Conservation (phyloP, 2,329 filamentous ascomycete genomes). For the Tympanopsis confertula region DNA sequence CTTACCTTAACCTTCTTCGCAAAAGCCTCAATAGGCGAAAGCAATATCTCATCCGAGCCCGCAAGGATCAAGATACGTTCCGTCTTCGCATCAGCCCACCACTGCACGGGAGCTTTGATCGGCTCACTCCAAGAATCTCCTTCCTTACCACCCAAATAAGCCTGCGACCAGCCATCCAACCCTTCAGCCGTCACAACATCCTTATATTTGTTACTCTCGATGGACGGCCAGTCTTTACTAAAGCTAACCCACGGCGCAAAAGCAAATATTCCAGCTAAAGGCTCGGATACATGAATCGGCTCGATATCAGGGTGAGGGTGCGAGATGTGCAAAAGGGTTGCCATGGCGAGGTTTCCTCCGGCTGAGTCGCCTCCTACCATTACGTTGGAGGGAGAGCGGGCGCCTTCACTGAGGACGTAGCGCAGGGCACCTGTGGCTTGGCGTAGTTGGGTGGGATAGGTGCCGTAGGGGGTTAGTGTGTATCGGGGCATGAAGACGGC, state of each 20-base stretch:
- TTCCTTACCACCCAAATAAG: not conserved
- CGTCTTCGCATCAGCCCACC: not conserved
- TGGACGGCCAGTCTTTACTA: not conserved
- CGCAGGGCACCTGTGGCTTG: constrained; percentile 25
- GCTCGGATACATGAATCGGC: not conserved
- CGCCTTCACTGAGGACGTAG: constrained; percentile 19
- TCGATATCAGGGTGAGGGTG: constrained; percentile 1
- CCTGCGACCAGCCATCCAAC: not conserved
- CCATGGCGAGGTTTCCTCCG: constrained; percentile 25
- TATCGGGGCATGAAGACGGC: not conserved
- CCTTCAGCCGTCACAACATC: not conserved
- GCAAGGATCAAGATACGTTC: not conserved
- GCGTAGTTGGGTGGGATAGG: constrained; percentile 27
- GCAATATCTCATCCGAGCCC: not conserved
- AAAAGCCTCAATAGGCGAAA: not conserved
- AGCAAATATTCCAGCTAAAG: not conserved
- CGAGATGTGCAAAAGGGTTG: constrained; percentile 23
- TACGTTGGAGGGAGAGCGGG: constrained; percentile 18
- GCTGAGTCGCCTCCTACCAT: constrained; percentile 29
- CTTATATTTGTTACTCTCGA: not conserved
- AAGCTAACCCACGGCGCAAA: not conserved
- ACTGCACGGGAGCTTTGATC: not conserved
- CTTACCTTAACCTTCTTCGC: not conserved
- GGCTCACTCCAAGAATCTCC: constrained; percentile 1
- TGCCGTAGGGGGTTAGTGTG: constrained; percentile 15